Conservation (phyloP, 306 rosid species). For the Alnus glutinosa region DNA sequence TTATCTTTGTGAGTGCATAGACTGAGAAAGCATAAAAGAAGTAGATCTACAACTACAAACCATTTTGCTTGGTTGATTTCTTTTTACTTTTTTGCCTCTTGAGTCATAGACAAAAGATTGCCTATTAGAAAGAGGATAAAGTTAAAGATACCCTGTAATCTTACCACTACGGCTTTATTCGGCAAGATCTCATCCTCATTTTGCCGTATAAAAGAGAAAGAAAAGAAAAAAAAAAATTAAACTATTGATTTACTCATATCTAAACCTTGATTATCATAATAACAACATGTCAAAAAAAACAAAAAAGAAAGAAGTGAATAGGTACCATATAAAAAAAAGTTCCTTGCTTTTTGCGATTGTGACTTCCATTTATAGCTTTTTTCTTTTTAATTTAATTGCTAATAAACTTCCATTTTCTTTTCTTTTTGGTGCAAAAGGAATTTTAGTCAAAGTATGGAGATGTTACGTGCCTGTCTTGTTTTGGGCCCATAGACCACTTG, state of each 20-base stretch:
- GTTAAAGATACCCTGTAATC: background rate
- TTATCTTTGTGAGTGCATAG: background rate
- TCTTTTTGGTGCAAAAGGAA: background rate
- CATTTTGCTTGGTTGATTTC: background rate
- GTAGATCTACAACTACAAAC: conserved; percentile 1
- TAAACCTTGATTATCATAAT: background rate
- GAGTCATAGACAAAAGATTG: conserved; percentile 5
- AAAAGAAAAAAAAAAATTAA: background rate
- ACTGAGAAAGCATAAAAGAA: conserved; percentile 3
- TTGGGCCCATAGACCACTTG: too few relatives aligned
- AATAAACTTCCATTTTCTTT: too few relatives aligned
- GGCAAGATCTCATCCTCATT: background rate
- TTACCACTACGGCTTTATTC: background rate
- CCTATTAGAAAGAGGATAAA: background rate
- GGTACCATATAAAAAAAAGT: background rate
- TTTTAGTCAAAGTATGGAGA: too few relatives aligned
- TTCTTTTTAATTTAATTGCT: background rate
- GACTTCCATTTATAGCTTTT: background rate
- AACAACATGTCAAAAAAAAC: background rate
- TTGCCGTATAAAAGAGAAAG: background rate
- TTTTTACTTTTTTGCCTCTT: conserved; percentile 1
- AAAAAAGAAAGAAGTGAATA: background rate
- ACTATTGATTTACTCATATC: background rate
- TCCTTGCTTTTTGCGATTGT: background rate
- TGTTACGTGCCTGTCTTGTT: too few relatives aligned